These are phyloP conservation scores for Fusarium devonianum DNA, from an alignment of 2,329 filamentous ascomycete genomes.

Conservation along the genomic window DNA sequence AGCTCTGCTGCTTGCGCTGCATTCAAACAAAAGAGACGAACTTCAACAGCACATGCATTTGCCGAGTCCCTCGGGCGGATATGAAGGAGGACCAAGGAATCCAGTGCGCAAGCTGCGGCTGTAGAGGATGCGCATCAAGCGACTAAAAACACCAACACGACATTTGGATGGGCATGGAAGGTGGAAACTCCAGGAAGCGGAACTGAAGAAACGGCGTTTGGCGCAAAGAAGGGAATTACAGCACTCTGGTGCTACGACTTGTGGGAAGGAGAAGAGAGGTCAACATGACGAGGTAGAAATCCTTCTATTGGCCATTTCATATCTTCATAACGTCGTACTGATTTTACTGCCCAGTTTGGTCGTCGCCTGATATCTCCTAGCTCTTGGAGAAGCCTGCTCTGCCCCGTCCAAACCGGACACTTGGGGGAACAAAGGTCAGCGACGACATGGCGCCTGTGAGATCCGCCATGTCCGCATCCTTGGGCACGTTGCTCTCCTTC, in stretches of 20 bases:
- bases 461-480: slow-evolving; percentile 66
- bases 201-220: slow-evolving; percentile 35
- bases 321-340: slow-evolving; percentile 45
- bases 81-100: slow-evolving; percentile 90
- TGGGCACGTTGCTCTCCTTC: slow-evolving; percentile 35
- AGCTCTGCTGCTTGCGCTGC: slow-evolving; percentile 93
- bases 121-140: slow-evolving; percentile 85
- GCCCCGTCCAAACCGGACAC: slow-evolving; percentile 69
- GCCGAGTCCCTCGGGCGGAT: slow-evolving; percentile 87
- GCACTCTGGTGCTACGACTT: slow-evolving; percentile 9
- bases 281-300: slow-evolving; percentile 47
- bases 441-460: slow-evolving; percentile 74
- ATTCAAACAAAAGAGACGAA: slow-evolving; percentile 99
- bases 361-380: slow-evolving; percentile 41
- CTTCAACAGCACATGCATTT: slow-evolving; percentile 97
- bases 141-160: slow-evolving; percentile 60
- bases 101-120: slow-evolving; percentile 95
- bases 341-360: slow-evolving; percentile 41
- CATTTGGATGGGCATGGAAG: background rate
- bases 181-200: background rate
- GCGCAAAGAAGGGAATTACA: slow-evolving; percentile 33
- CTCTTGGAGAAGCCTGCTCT: slow-evolving; percentile 61
- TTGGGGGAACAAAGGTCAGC: slow-evolving; percentile 73
- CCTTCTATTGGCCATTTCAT: slow-evolving; percentile 44
- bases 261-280: slow-evolving; percentile 15